These are phyloP conservation scores for Carex parvula DNA, from an alignment of 176 grass and related monocot species.

Conservation along the genomic window DNA sequence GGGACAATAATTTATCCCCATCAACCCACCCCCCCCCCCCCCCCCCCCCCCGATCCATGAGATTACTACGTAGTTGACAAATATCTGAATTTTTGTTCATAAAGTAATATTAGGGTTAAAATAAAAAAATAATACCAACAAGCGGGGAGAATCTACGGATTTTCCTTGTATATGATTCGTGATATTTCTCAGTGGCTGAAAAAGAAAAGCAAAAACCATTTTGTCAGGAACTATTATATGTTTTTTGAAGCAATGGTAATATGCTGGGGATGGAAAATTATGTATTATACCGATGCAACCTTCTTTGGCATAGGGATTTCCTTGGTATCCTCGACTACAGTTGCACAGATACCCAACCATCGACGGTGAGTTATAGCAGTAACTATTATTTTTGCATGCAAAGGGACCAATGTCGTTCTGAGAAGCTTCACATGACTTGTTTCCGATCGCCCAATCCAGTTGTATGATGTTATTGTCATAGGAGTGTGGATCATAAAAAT, in stretches of 20 bases:
- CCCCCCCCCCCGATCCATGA: too few species aligned
- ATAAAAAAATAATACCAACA: too few species aligned
- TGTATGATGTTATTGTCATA: background rate
- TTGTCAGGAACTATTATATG: background rate
- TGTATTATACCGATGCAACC: slow-evolving; percentile 22
- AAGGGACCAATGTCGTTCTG: background rate
- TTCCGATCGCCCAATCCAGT: background rate
- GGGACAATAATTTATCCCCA: background rate
- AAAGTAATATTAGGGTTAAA: background rate
- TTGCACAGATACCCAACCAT: slow-evolving; percentile 7
- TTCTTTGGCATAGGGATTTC: slow-evolving; percentile 24
- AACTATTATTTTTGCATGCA: background rate
- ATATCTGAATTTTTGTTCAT: background rate
- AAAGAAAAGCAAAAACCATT: background rate
- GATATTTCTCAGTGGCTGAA: background rate
- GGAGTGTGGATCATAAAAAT: background rate
- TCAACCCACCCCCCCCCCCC: too few species aligned
- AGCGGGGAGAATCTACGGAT: too few species aligned
- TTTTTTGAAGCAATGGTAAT: background rate
- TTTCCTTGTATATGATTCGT: too few species aligned
- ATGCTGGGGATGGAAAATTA: background rate
- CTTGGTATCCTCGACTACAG: slow-evolving; percentile 3
- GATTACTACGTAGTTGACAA: too few species aligned
- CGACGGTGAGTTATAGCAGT: background rate
- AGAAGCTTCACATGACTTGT: background rate